Evolutionary conservation across 2,329 filamentous ascomycete species (phyloP).

Genomic region (Trichophyton rubrum): DNA sequence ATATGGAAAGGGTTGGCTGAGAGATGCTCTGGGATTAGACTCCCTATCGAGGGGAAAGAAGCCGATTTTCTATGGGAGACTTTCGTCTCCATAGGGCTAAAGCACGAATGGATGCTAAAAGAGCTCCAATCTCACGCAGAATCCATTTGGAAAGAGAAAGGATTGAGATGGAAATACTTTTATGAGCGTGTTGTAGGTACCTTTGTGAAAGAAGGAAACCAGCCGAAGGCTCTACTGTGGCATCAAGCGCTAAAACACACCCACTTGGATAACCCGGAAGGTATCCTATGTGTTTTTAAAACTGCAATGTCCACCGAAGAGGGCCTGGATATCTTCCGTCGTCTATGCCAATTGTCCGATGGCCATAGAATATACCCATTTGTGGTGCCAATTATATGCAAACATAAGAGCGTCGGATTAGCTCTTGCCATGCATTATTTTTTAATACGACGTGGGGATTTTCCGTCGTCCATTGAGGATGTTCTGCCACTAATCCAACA

Average conservation of each 20-base stretch:
- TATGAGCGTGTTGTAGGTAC: slow-evolving; percentile 28
- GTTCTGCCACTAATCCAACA: slow-evolving; percentile 32
- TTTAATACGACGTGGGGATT: slow-evolving; percentile 30
- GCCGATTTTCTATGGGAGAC: slow-evolving; percentile 33
- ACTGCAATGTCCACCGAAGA: slow-evolving; percentile 15
- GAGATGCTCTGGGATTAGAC: slow-evolving; percentile 20
- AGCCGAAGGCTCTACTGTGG: slow-evolving; percentile 24
- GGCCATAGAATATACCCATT: slow-evolving; percentile 33
- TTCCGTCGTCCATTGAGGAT: slow-evolving; percentile 28
- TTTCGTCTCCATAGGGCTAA: slow-evolving; percentile 27
- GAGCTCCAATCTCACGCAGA: slow-evolving; percentile 28
- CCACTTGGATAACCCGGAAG: slow-evolving; percentile 21
- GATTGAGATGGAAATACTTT: slow-evolving; percentile 27
- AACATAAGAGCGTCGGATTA: slow-evolving; percentile 24
- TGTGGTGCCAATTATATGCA: slow-evolving; percentile 32
- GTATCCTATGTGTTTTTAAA: slow-evolving; percentile 22
- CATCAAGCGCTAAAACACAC: slow-evolving; percentile 27
- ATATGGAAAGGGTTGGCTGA: slow-evolving; percentile 31
- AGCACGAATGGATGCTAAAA: slow-evolving; percentile 22
- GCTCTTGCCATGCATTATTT: slow-evolving; percentile 38
- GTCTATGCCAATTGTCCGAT: slow-evolving; percentile 29
- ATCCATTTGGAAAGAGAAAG: slow-evolving; percentile 28
- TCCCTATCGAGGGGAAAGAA: slow-evolving; percentile 26
- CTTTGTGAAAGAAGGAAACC: slow-evolving; percentile 21
- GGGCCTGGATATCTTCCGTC: slow-evolving; percentile 27